Percentiles rank a stretch among this genome's conserved stretches.
These are phyloP conservation scores for Wickerhamiella nectarea DNA, from an alignment of 805 yeast species.

Conservation along the genomic window DNA sequence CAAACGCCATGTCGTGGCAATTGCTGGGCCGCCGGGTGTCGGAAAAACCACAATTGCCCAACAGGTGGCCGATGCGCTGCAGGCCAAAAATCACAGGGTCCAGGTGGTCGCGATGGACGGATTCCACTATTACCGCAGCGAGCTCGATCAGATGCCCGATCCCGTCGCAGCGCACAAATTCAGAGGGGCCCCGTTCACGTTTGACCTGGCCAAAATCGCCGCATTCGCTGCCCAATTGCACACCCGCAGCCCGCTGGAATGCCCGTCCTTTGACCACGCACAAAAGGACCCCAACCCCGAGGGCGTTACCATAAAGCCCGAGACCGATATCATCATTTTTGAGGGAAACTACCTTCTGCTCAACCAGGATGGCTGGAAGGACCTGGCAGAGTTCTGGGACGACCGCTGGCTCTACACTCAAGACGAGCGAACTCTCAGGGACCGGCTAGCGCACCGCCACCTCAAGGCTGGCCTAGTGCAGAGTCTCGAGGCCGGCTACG, in stretches of 20 bases:
- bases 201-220: constrained; percentile 44
- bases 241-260: constrained; percentile 16
- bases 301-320: constrained; percentile 35
- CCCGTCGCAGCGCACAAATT: constrained; percentile 43
- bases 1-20: constrained; percentile 31
- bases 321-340: constrained; percentile 42
- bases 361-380: constrained; percentile 45
- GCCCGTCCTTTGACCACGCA: constrained; percentile 65
- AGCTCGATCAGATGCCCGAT: constrained; percentile 38
- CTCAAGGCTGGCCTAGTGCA: constrained; percentile 27
- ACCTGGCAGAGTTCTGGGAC: constrained; percentile 30
- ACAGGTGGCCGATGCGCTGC: constrained; percentile 32
- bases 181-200: constrained; percentile 80
- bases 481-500: constrained; percentile 26
- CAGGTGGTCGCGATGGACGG: constrained; percentile 60
- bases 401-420: constrained; percentile 36
- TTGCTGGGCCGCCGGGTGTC: constrained; percentile 75
- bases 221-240: constrained; percentile 25
- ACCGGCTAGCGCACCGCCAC: constrained; percentile 57
- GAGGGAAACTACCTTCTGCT: constrained; percentile 69
- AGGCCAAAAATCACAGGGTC: constrained; percentile 18
- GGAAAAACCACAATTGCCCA: constrained; percentile 64
- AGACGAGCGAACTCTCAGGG: constrained; percentile 33
- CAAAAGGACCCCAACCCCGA: constrained; percentile 49
- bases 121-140: constrained; percentile 45